A percentile compares a stretch with the other conserved stretches of the same genome.
phyloP scores from a whole-genome alignment of 768 basidiomycete genomes.

The Peribolospora kevripleyi region DNA sequence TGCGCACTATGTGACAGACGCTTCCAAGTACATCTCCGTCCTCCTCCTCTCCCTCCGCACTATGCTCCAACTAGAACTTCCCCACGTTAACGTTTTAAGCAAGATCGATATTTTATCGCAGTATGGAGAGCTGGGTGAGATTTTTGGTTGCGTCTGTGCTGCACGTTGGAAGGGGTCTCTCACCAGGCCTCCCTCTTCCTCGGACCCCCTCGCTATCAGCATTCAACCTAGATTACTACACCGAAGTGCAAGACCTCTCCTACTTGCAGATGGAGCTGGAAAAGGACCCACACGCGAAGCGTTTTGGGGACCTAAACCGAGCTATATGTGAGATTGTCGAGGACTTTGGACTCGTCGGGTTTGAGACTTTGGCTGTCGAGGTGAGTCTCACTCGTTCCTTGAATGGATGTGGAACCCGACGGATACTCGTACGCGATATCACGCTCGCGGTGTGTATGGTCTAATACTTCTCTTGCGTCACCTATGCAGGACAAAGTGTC shows the following conservation, averaged over 20 bases:
- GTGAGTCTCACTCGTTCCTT: conserved; percentile 22
- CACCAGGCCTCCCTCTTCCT: not conserved
- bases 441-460: not conserved
- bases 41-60: conserved; percentile 74
- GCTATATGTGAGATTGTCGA: conserved; percentile 80
- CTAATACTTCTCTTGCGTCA: not conserved
- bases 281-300: conserved; percentile 31
- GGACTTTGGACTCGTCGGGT: conserved; percentile 75
- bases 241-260: conserved; percentile 85
- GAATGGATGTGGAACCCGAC: not conserved
- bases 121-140: conserved; percentile 72
- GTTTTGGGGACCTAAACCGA: conserved; percentile 57
- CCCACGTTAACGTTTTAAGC: conserved; percentile 87
- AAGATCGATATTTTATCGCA: conserved; percentile 77
- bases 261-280: conserved; percentile 57
- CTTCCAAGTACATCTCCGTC: conserved; percentile 80
- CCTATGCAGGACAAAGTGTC: conserved; percentile 57
- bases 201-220: conserved; percentile 26
- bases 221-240: conserved; percentile 93
- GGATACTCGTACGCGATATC: too few relatives aligned
- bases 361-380: conserved; percentile 92
- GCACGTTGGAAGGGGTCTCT: not conserved
- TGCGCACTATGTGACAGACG: conserved; percentile 89
- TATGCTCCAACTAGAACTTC: conserved; percentile 97
- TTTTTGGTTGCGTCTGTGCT: not conserved